Conservation (phyloP, 2,329 filamentous ascomycete genomes). For the Sodiomyces alkalinus region DNA sequence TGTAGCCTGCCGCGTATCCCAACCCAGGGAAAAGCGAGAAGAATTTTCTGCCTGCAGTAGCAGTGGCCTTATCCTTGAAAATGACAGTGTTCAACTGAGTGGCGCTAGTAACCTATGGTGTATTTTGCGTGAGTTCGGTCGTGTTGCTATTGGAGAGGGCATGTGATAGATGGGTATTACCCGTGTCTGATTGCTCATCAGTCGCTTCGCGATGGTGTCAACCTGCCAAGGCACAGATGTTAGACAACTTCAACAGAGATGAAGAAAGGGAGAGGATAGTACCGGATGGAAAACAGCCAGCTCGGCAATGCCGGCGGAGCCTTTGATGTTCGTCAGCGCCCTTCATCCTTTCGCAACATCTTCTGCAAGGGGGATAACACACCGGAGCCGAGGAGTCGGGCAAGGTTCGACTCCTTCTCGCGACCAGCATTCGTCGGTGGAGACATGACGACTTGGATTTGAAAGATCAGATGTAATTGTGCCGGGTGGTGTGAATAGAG, state of each 20-base stretch:
- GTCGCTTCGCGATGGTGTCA: slow-evolving; percentile 94
- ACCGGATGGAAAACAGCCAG: slow-evolving; percentile 86
- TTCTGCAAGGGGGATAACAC: slow-evolving; percentile 9
- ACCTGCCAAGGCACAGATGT: slow-evolving; percentile 37
- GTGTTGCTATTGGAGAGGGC: too few relatives aligned
- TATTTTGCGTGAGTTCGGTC: too few relatives aligned
- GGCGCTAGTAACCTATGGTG: slow-evolving; percentile 84
- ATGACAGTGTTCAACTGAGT: slow-evolving; percentile 76
- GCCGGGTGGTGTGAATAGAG: background rate
- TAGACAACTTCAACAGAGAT: background rate
- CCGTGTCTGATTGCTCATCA: slow-evolving; percentile 88
- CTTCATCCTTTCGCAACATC: too few relatives aligned
- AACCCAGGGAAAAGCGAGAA: slow-evolving; percentile 92
- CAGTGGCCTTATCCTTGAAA: slow-evolving; percentile 76
- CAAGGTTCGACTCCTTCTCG: slow-evolving; percentile 77
- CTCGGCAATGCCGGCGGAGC: slow-evolving; percentile 85
- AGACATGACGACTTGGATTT: slow-evolving; percentile 38
- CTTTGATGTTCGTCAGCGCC: slow-evolving; percentile 27
- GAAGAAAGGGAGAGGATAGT: slow-evolving; percentile 13
- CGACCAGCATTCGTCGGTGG: slow-evolving; percentile 30
- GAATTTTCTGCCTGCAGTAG: slow-evolving; percentile 61
- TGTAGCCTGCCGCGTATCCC: slow-evolving; percentile 95
- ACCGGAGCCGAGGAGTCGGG: slow-evolving; percentile 88
- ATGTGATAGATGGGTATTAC: slow-evolving; percentile 72
- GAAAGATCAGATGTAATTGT: background rate